Evolutionary conservation across 2,329 filamentous ascomycete genomes (phyloP).

Genomic region (Aquanectria penicillioides): DNA sequence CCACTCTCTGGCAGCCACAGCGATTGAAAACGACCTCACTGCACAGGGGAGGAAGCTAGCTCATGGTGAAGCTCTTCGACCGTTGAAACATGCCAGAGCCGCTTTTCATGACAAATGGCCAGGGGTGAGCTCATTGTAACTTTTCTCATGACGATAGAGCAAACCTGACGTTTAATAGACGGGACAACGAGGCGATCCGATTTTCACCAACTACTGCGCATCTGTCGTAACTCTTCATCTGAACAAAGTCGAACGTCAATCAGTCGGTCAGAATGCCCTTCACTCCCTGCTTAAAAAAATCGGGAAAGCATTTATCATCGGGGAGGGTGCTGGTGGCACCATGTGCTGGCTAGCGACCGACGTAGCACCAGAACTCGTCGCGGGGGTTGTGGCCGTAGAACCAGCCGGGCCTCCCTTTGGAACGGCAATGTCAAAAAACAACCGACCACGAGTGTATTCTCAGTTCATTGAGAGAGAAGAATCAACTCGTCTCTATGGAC

Average conservation of each 20-base stretch:
- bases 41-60: slow-evolving; percentile 34
- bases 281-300: slow-evolving; percentile 54
- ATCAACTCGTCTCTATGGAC: slow-evolving; percentile 48
- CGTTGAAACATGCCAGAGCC: slow-evolving; percentile 37
- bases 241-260: slow-evolving; percentile 44
- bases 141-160: background rate
- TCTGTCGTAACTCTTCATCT: slow-evolving; percentile 50
- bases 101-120: slow-evolving; percentile 52
- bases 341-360: slow-evolving; percentile 61
- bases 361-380: slow-evolving; percentile 56
- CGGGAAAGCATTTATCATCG: slow-evolving; percentile 56
- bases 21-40: slow-evolving; percentile 47
- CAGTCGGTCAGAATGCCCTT: slow-evolving; percentile 48
- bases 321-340: slow-evolving; percentile 60
- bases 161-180: slow-evolving; percentile 35
- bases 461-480: slow-evolving; percentile 40
- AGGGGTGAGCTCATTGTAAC: slow-evolving; percentile 38
- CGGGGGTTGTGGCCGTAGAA: slow-evolving; percentile 61
- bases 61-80: background rate
- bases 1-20: slow-evolving; percentile 27
- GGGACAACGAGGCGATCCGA: slow-evolving; percentile 53
- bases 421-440: slow-evolving; percentile 15
- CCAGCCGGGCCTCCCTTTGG: slow-evolving; percentile 63
- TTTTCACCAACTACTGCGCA: slow-evolving; percentile 60
- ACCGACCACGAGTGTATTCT: slow-evolving; percentile 29